Evolutionary conservation across 805 yeast genomes (phyloP), one percentile per base, ranked within the genome.

Genomic region (Starmerella asiatica): DNA sequence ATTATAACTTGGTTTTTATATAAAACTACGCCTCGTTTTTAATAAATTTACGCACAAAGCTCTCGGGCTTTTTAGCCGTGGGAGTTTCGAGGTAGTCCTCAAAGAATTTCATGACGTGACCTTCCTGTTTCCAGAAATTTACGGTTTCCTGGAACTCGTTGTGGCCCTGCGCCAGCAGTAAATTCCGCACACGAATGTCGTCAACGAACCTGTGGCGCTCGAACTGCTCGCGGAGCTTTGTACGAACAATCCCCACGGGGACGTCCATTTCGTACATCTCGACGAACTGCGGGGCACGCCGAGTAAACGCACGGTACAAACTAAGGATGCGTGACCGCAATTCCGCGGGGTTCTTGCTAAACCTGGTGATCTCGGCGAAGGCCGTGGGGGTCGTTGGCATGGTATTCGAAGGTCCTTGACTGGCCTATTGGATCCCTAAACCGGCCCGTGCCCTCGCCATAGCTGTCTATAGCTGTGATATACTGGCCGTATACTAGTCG

Each of bases 71-170:
- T 37, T 42, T 46, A 46, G 73, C 70, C 32, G 65, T 66, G 47
- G 67, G 68, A 49, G 79, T 71, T 26, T 64, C 65, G 32, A 69
- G 70, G 57, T 71, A 77, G 51, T 75, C 76, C 50, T 76, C 81
- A 52, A 82, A 82, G 65, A 77, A 82, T 62, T 78, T 74, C 75
- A 79, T 67, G 33, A 82, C 83, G 60, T 82, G 93, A 48, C 86
- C 73, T 56, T 73, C 75, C 67, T 83, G 93, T 60, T 82, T 83
- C 93, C 94, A 82, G 66, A 82, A 82, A 63, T 83, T 83, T 54
- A 77, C 70, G 55, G 81, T 69, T 57, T 82, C 93, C 63, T 82
- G 94, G 62, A 75, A 83, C 59, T 83, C 94, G 91, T 80, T 80
- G 55, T 80, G 85, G 5, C 88, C 93, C 64, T 81, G 79, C 64